These are phyloP conservation scores for Asterochloris erici DNA, from an alignment of 139 green algal genomes.

Conservation along the genomic window DNA sequence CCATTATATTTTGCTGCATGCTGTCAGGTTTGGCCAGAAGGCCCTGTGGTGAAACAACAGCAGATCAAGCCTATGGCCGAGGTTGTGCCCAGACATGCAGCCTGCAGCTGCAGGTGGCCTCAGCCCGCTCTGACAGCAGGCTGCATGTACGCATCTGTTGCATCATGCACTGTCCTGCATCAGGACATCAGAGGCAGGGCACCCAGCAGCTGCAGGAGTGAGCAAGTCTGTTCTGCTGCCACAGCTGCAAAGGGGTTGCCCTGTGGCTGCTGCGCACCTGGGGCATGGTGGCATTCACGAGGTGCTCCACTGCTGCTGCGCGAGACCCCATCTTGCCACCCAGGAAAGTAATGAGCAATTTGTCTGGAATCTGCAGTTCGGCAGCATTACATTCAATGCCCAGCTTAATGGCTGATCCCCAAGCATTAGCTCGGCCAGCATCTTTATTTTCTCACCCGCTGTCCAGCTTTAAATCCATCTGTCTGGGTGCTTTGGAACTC, in stretches of 20 bases:
- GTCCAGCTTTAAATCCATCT: constrained; percentile 34
- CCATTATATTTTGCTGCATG: no score
- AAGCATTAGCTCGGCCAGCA: neutral
- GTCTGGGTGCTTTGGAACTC: constrained; percentile 16
- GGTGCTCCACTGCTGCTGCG: constrained; percentile 1
- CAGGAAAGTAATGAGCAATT: neutral
- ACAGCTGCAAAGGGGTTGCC: neutral
- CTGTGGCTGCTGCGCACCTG: neutral
- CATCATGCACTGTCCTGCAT: no score
- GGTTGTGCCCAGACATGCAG: no score
- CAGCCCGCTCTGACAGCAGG: no score
- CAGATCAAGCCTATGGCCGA: neutral
- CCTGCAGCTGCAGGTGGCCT: no score
- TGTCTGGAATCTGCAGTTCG: neutral
- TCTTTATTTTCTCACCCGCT: neutral
- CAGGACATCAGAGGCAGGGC: neutral
- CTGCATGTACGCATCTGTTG: no score
- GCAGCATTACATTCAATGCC: neutral
- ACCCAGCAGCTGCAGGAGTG: neutral
- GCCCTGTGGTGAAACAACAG: no score
- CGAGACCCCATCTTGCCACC: constrained; percentile 4
- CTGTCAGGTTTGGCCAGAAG: neutral
- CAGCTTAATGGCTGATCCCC: neutral
- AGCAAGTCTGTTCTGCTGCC: neutral
- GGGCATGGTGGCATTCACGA: neutral